These are phyloP conservation scores for Erythrobasidium hasegawianum DNA, from an alignment of 1,284 basidiomycete genomes.

Conservation along the genomic window DNA sequence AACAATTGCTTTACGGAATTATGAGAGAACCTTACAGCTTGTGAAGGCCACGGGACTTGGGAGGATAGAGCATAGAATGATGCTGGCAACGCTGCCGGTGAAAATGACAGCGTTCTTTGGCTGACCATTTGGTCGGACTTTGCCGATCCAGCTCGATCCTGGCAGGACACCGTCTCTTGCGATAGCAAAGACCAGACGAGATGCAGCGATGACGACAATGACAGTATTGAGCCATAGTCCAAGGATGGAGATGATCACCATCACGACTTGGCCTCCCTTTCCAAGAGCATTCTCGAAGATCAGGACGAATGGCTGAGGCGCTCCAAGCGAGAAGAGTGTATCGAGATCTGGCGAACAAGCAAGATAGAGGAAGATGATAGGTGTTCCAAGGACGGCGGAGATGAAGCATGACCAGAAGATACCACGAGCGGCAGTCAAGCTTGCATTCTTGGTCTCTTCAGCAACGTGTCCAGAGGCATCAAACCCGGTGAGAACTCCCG, in stretches of 20 bases:
- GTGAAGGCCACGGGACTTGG: conserved; percentile 82
- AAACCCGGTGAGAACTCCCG: conserved; percentile 77
- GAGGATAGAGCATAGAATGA: conserved; percentile 72
- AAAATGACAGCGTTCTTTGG: conserved; percentile 57
- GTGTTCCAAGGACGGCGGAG: conserved; percentile 60
- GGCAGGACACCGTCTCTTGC: conserved; percentile 85
- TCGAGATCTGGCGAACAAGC: conserved; percentile 58
- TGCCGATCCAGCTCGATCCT: conserved; percentile 70
- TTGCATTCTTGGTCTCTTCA: conserved; percentile 82
- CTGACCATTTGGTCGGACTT: conserved; percentile 64
- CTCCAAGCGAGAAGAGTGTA: conserved; percentile 64
- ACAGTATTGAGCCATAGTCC: conserved; percentile 79
- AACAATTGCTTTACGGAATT: background rate
- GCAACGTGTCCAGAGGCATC: conserved; percentile 84
- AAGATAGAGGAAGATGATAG: conserved; percentile 35
- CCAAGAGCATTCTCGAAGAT: conserved; percentile 76
- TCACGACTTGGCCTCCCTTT: conserved; percentile 68
- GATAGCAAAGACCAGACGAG: conserved; percentile 76
- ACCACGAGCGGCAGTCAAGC: conserved; percentile 70
- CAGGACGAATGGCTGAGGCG: conserved; percentile 82
- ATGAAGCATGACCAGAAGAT: conserved; percentile 69
- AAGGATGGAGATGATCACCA: conserved; percentile 72
- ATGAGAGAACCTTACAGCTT: conserved; percentile 27
- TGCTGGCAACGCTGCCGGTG: conserved; percentile 55
- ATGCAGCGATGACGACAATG: conserved; percentile 74